These are phyloP conservation scores for Paramecium sexaurelia DNA, from an alignment of 73 alveolate genomes.

Conservation along the genomic window DNA sequence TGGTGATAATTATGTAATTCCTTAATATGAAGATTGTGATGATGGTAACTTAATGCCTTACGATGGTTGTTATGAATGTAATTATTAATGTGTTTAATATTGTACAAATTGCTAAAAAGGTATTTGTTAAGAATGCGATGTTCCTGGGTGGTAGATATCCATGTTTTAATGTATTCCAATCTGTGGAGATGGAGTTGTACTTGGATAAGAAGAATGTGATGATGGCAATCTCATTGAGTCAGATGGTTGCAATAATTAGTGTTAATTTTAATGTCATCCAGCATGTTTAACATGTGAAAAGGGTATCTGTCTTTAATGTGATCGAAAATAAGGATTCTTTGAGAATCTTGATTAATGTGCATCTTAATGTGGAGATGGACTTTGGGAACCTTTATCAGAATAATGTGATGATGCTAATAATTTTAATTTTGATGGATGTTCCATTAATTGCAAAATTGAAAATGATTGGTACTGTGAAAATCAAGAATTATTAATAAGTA, in stretches of 20 bases:
- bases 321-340: not conserved
- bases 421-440: slow-evolving; percentile 73
- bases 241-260: not conserved
- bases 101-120: not conserved
- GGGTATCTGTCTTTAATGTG: not conserved
- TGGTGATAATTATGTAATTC: not conserved
- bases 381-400: not conserved
- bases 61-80: slow-evolving; percentile 10
- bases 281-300: not conserved
- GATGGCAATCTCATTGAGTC: not conserved
- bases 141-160: not conserved
- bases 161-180: not conserved
- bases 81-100: not conserved
- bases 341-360: not conserved
- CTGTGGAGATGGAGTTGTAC: not conserved
- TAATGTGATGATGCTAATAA: slow-evolving; percentile 72
- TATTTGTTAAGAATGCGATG: not conserved
- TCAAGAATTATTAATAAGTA: not conserved
- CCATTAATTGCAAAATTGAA: slow-evolving; percentile 67
- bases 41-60: not conserved
- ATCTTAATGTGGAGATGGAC: slow-evolving; percentile 32
- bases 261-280: not conserved
- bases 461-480: slow-evolving; percentile 64
- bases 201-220: not conserved
- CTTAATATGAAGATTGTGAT: slow-evolving; percentile 11